A percentile compares a stretch with the other conserved stretches of the same genome.
Conservation (phyloP, 2,329 filamentous ascomycete species). For the Lachnum nothofagi region DNA sequence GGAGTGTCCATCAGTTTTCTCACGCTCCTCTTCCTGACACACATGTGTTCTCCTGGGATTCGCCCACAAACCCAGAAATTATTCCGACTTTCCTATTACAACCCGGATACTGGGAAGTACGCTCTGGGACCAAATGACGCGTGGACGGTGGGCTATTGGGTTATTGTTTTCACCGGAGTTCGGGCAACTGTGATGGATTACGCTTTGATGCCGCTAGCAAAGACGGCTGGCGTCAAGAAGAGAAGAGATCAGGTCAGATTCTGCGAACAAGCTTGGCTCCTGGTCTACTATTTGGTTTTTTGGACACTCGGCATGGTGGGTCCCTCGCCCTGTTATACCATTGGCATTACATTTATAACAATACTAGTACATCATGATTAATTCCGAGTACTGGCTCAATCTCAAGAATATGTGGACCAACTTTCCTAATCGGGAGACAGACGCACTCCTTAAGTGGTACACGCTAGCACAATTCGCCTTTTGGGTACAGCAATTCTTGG, state of each 20-base stretch:
- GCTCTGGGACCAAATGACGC: slow-evolving; percentile 72
- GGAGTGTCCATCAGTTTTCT: slow-evolving; percentile 82
- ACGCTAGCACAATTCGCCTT: slow-evolving; percentile 85
- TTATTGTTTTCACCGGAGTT: slow-evolving; percentile 79
- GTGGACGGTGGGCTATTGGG: slow-evolving; percentile 70
- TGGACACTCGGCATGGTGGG: slow-evolving; percentile 80
- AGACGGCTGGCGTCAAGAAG: slow-evolving; percentile 65
- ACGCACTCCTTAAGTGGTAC: slow-evolving; percentile 78
- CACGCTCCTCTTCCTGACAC: slow-evolving; percentile 73
- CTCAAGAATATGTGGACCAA: slow-evolving; percentile 73
- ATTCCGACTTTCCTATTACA: slow-evolving; percentile 80
- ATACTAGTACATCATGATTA: slow-evolving; percentile 69
- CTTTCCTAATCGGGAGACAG: slow-evolving; percentile 74
- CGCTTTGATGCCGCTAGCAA: slow-evolving; percentile 71
- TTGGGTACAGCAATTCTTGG: slow-evolving; percentile 88
- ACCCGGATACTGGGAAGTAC: slow-evolving; percentile 63
- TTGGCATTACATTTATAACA: slow-evolving; percentile 17
- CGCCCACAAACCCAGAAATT: slow-evolving; percentile 78
- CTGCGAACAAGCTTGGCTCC: slow-evolving; percentile 88
- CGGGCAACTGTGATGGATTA: slow-evolving; percentile 85
- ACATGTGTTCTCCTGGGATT: slow-evolving; percentile 75
- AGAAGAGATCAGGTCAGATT: slow-evolving; percentile 76
- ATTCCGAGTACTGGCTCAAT: slow-evolving; percentile 75
- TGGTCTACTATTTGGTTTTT: slow-evolving; percentile 75
- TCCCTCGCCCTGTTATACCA: neutral